Evolutionary conservation across 352 stramenopile species (phyloP).

Genomic region (Aphanomyces euteiches): DNA sequence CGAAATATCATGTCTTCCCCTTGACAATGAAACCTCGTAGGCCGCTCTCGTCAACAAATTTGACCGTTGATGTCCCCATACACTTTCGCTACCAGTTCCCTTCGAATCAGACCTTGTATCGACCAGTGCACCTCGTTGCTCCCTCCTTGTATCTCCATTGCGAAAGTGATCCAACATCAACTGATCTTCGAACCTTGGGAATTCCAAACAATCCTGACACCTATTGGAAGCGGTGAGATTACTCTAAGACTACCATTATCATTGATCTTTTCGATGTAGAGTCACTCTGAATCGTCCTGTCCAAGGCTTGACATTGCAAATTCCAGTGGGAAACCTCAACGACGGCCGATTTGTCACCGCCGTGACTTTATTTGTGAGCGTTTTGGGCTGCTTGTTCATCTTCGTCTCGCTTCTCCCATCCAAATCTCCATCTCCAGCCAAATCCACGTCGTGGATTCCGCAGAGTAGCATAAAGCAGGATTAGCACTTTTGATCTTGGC

Average conservation of each 20-base stretch:
- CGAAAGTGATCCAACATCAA: neutral
- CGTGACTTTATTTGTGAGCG: conserved; percentile 25
- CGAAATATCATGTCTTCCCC: neutral
- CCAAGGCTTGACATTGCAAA: neutral
- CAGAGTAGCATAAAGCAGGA: conserved; percentile 1
- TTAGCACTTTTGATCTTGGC: neutral
- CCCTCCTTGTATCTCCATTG: conserved; percentile 34
- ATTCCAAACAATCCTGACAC: neutral
- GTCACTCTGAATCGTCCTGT: neutral
- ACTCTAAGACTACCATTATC: neutral
- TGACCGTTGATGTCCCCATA: conserved; percentile 33
- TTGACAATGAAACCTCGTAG: neutral
- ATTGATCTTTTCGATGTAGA: neutral
- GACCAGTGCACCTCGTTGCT: conserved; percentile 30
- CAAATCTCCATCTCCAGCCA: neutral
- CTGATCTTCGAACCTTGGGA: neutral
- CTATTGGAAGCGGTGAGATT: neutral
- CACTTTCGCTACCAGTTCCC: conserved; percentile 43
- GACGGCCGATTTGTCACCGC: conserved; percentile 18
- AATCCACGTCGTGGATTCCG: neutral
- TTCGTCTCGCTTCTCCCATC: conserved; percentile 14
- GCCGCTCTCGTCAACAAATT: neutral
- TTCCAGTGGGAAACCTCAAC: conserved; percentile 25
- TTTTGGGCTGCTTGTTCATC: conserved; percentile 17
- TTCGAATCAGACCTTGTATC: conserved; percentile 33